Evolutionary conservation across 495 filamentous ascomycete species (phyloP).

Genomic region (Melanomma pulvis-pyrius): DNA sequence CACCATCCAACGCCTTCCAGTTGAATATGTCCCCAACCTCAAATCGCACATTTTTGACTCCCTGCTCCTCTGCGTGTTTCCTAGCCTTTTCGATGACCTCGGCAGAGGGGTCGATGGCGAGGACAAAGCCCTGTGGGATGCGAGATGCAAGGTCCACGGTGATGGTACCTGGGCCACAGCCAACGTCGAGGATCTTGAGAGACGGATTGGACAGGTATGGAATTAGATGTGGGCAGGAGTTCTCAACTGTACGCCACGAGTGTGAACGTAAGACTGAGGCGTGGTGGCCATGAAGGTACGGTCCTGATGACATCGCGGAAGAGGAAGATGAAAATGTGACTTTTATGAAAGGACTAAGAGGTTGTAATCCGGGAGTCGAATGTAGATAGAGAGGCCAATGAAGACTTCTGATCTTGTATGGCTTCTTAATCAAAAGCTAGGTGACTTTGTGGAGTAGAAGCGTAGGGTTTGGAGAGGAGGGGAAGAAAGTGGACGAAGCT

Average conservation of each 20-base stretch:
- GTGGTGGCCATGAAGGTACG: constrained; percentile 58
- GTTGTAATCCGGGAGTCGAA: too few relatives aligned
- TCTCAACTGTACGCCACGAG: constrained; percentile 55
- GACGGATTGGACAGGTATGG: constrained; percentile 50
- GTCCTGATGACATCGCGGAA: constrained; percentile 18
- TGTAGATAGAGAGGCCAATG: too few relatives aligned
- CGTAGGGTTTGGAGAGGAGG: neutral
- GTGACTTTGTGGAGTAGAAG: neutral
- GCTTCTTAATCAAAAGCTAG: too few relatives aligned
- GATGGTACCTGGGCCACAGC: constrained; percentile 63
- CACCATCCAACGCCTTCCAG: constrained; percentile 13
- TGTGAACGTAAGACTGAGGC: constrained; percentile 55
- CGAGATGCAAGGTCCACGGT: constrained; percentile 55
- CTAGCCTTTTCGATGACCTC: constrained; percentile 49
- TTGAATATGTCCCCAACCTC: constrained; percentile 50
- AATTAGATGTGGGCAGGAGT: constrained; percentile 57
- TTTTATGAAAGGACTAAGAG: neutral
- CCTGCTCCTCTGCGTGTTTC: constrained; percentile 43
- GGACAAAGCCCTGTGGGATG: constrained; percentile 52
- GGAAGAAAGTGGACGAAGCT: neutral
- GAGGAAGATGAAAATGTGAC: neutral
- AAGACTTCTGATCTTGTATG: too few relatives aligned
- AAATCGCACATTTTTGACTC: constrained; percentile 53
- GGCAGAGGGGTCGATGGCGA: constrained; percentile 42
- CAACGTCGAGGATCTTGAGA: constrained; percentile 60